Evolutionary conservation across 2,329 filamentous ascomycete genomes (phyloP).

Genomic region (Verticillium nonalfalfae): DNA sequence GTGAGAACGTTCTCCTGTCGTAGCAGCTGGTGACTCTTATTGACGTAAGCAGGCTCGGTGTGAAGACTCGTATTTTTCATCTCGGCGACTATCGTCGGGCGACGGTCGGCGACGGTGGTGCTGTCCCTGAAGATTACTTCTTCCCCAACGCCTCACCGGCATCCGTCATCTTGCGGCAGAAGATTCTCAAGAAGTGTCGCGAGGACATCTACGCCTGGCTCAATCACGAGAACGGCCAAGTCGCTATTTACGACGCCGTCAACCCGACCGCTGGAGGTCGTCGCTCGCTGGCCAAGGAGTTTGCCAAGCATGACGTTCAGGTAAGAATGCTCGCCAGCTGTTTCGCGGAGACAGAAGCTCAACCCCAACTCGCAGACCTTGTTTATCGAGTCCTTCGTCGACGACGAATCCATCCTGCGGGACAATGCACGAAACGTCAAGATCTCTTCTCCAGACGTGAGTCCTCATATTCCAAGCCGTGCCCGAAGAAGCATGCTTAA

Average conservation of each 20-base stretch:
- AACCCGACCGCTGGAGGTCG: slow-evolving; percentile 83
- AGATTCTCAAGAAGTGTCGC: slow-evolving; percentile 94
- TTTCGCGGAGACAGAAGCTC: background rate
- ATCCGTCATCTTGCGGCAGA: slow-evolving; percentile 89
- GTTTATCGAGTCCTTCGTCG: slow-evolving; percentile 94
- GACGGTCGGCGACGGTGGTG: slow-evolving; percentile 74
- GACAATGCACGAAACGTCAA: slow-evolving; percentile 98
- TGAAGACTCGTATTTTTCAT: slow-evolving; percentile 97
- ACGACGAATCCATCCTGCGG: slow-evolving; percentile 86
- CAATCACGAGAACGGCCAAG: slow-evolving; percentile 95
- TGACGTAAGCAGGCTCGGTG: slow-evolving; percentile 62
- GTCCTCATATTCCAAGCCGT: slow-evolving; percentile 16
- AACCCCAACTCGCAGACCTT: slow-evolving; percentile 56
- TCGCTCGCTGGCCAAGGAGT: slow-evolving; percentile 84
- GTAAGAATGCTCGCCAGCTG: slow-evolving; percentile 27
- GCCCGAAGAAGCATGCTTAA: slow-evolving; percentile 7
- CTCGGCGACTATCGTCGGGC: slow-evolving; percentile 93
- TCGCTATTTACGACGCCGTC: slow-evolving; percentile 97
- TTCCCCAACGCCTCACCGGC: slow-evolving; percentile 89
- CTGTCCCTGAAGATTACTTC: slow-evolving; percentile 96
- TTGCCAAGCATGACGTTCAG: slow-evolving; percentile 95
- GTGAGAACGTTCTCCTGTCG: slow-evolving; percentile 32
- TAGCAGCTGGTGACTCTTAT: background rate
- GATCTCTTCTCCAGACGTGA: slow-evolving; percentile 90
- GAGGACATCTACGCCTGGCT: slow-evolving; percentile 96